These are phyloP conservation scores for Leptographium lundbergii DNA, from an alignment of 2,329 filamentous ascomycete species.

Conservation along the genomic window DNA sequence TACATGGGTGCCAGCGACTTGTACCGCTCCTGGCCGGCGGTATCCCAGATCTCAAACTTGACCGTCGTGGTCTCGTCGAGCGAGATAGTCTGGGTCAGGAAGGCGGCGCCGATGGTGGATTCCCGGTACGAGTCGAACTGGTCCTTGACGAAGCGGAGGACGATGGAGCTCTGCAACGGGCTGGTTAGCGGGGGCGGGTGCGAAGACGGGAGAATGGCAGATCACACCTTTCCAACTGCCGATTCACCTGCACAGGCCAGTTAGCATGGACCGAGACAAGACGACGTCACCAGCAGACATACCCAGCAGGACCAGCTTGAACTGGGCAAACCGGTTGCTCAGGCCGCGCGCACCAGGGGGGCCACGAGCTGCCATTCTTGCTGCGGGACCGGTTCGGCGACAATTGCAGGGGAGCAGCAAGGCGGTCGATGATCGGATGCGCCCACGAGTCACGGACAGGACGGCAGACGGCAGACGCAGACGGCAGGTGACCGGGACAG, in stretches of 20 bases:
- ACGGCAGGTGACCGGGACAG: no score
- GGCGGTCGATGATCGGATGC: no score
- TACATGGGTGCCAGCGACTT: constrained; percentile 99
- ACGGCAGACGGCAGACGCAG: not conserved
- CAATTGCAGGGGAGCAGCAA: no score
- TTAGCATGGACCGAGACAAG: not conserved
- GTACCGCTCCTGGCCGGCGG: constrained; percentile 95
- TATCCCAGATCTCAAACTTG: constrained; percentile 99
- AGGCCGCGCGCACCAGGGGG: constrained; percentile 46
- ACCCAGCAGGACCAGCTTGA: constrained; percentile 97
- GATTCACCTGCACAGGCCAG: constrained; percentile 62
- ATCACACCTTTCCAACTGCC: constrained; percentile 82
- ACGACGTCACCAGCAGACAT: constrained; percentile 23
- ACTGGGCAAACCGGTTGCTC: constrained; percentile 91
- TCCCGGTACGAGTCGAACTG: constrained; percentile 98
- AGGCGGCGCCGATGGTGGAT: constrained; percentile 95
- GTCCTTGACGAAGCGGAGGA: constrained; percentile 98
- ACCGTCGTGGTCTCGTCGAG: constrained; percentile 97
- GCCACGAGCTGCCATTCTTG: constrained; percentile 69
- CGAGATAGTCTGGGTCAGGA: constrained; percentile 96
- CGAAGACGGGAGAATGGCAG: not conserved
- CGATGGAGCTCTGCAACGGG: constrained; percentile 70
- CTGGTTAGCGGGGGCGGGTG: constrained; percentile 3
- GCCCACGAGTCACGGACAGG: no score
- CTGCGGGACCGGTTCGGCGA: not conserved